Evolutionary conservation across 2,329 filamentous ascomycete genomes (phyloP).

Genomic region (Paecilomyces sp.): DNA sequence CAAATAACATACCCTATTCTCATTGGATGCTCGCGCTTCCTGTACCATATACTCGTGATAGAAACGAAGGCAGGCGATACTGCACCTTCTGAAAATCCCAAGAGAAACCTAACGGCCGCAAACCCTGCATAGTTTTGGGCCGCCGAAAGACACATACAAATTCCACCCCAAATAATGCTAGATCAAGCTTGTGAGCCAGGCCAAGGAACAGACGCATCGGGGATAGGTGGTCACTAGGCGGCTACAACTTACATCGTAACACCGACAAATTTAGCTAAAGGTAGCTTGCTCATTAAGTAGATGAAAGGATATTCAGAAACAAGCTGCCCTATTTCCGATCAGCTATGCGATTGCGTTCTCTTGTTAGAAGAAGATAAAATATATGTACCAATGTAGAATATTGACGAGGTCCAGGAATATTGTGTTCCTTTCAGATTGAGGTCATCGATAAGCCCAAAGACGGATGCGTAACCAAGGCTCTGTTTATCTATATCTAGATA

Average conservation of each 20-base stretch:
- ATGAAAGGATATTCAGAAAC: constrained; percentile 45
- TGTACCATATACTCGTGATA: constrained; percentile 39
- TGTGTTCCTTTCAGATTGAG: constrained; percentile 38
- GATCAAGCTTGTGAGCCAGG: neutral
- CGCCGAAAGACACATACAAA: constrained; percentile 41
- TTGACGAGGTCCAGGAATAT: constrained; percentile 42
- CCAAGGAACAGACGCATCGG: neutral
- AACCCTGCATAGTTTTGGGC: constrained; percentile 34
- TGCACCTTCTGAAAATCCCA: constrained; percentile 40
- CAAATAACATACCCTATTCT: constrained; percentile 16
- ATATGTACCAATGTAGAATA: constrained; percentile 25
- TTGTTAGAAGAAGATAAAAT: neutral
- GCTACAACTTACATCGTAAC: constrained; percentile 32
- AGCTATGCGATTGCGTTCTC: neutral
- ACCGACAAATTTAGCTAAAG: constrained; percentile 45
- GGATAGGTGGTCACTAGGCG: no score
- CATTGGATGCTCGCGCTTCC: constrained; percentile 28
- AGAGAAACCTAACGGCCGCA: constrained; percentile 33
- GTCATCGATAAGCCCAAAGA: constrained; percentile 39
- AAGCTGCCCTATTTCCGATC: constrained; percentile 25
- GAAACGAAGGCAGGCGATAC: constrained; percentile 42
- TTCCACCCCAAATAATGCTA: constrained; percentile 37
- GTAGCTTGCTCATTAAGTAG: constrained; percentile 45
- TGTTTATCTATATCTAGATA: constrained; percentile 40
- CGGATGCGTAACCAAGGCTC: constrained; percentile 42